Conservation (phyloP, 2,329 filamentous ascomycete species). For the Ophiostoma triangulosporum region DNA sequence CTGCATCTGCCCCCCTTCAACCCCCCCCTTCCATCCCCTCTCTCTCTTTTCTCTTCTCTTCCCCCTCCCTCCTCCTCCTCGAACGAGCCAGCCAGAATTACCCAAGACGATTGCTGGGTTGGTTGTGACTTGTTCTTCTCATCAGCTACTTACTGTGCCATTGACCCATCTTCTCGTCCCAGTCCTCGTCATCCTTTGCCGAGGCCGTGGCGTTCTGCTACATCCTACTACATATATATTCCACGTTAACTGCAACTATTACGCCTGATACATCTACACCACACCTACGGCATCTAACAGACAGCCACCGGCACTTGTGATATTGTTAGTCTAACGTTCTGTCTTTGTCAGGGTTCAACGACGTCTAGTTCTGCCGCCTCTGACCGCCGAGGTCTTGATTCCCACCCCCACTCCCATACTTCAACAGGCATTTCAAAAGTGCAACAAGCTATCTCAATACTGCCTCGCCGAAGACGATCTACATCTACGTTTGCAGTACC, state of each 20-base stretch:
- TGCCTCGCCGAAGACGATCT: background rate
- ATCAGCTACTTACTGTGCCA: too few species aligned
- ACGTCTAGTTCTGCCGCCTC: background rate
- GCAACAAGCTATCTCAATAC: too few species aligned
- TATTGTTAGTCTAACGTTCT: background rate
- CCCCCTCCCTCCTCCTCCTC: too few species aligned
- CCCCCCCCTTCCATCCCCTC: too few species aligned
- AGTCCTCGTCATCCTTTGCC: too few species aligned
- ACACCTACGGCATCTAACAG: background rate
- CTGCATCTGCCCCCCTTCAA: too few species aligned
- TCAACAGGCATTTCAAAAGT: background rate
- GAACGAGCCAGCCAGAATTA: too few species aligned
- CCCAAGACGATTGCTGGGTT: too few species aligned
- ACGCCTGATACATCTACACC: background rate
- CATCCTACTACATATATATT: background rate
- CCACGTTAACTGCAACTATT: background rate
- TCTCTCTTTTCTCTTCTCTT: too few species aligned
- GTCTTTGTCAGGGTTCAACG: background rate
- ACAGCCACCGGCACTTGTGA: background rate
- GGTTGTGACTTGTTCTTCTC: too few species aligned
- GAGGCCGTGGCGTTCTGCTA: background rate
- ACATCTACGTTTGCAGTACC: background rate
- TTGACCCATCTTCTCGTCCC: too few species aligned
- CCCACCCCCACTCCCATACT: background rate
- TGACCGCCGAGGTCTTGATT: slow-evolving; percentile 2